Evolutionary conservation across 495 filamentous ascomycete species (phyloP), one percentile per base, ranked within the genome.

Genomic region (Xylaria palmicola): DNA sequence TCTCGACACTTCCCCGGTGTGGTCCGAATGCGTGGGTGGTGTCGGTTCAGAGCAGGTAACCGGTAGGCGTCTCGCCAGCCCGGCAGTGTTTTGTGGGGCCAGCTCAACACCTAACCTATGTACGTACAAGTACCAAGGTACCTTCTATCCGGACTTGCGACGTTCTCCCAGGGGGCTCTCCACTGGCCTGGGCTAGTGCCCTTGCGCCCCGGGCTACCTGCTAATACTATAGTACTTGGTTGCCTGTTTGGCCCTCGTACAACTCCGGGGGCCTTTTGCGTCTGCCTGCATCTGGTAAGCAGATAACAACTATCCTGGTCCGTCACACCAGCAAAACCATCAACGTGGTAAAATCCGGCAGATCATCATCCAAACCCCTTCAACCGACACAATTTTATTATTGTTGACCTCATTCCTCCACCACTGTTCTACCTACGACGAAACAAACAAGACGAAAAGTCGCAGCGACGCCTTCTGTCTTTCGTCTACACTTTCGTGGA

Each of bases 311-410:
- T n/a, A n/a, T n/a, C n/a, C 9, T 19, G 34, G 53, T 44, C 37
- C 53, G 39, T 41, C 26, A 20, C 32, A 26, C 53, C 53, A 20
- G 36, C 24, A n/a, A 44, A 30, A 29, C 3, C 9, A 41, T 44
- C 39, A 20, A 56, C 53, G 53, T 56, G 53, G 53, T 56, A 56
- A 56, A 56, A 22, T 34, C 20, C 20, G 41, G 55, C 55, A 58
- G 55, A 58, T 58, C 44, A 19, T 36, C 20, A 56, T 56, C 53
- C 51, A 27, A 54, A 9, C 41, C 34, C 20, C 15, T 36, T 27
- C 39, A 40, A 13, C 50, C 20, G 50, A 29, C 51, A 27, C 19
- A 53, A 6, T 34, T 51, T 51, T 53, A 32, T 44, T 17, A 44
- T 44, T n/a, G 36, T 55, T n/a, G 17, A 44, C 52, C 22, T 39